Base-by-base conservation (phyloP, 805 yeast species). In the Ogataea paradorogensis region DNA sequence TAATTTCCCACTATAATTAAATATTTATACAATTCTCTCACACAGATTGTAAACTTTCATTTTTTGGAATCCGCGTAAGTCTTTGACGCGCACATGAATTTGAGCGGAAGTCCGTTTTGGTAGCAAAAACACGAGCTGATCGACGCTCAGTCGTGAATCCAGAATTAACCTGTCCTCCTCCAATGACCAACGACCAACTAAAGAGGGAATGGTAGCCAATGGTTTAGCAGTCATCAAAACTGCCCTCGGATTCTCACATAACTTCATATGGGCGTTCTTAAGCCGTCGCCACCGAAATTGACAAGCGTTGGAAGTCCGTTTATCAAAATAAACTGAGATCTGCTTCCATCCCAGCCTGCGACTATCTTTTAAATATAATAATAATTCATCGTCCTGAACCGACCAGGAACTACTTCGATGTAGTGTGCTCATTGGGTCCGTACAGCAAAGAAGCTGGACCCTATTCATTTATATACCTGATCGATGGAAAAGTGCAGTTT, bases 281-380 rank as follows among this genome's bases (percentile, higher is more conserved):
- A 80, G 65, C 47, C 95, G 66, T 60, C 95, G 75, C 95, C 95
- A 86, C 51, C 95, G 74, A 59, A 85, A 85, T 64, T 85, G 95
- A 54, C 95, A 85, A 3, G 95, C 95, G 57, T 85, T 87, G 16
- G 95, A 89, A 2, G 95, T 86, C 55, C 95, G 68, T 57, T 81
- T 80, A 27, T 75, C 70, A 61, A 86, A 86, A 56, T 82, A 83
- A 22, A 79, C 69, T 2, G 93, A 79, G 33, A 87, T 86, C 52
- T 87, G 95, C 60, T 85, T 81, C 95, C 95, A 87, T 1, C 95
- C 95, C 47, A 87, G 70, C 57, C 83, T 84, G 57, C 79, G 84
- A 45, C 78, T 78, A 58, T 87, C 95, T 62, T 87, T 87, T 53
- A 87, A 70, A 50, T 82, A 85, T 35, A 90, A 71, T 33, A 85